Evolutionary conservation across 495 filamentous ascomycete species (phyloP), one percentile per base, ranked within the genome.

Genomic region (Penicillium soppii): DNA sequence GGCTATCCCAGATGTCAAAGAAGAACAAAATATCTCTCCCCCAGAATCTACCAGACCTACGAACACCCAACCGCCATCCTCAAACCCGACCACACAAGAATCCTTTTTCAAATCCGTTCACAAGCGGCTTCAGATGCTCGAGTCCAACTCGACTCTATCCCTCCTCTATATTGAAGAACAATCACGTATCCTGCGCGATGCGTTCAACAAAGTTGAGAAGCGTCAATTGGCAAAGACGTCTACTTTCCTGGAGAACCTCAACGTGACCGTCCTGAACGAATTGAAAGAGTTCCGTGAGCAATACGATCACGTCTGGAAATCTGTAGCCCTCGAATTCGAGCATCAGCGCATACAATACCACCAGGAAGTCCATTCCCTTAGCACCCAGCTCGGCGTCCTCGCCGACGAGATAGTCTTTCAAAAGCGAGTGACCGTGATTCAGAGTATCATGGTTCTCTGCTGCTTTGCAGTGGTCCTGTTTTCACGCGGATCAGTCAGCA

Each of bases 131-230:
- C 88, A 91, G 58, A 82, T 87, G 53, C 85, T 98, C 12, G 94
- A 98, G 67, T 82, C 89, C 17, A 97, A 97, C 68, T 90, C 90
- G 6, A 94, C 91, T 2, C 76, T 98, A 22, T 96, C 91, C 0
- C 80, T 98, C 3, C 89, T 95, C 58, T 98, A 97, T 63, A 97
- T 98, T 56, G 92, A 97, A 71, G 88, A 94, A 43, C 94, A 98
- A 63, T 97, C 94, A 13, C 84, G 83, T 36, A 89, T 96, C 45
- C 79, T 98, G 3, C 88, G 92, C 15, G 91, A 96, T 46, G 91
- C 92, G 1, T 94, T 98, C 57, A 82, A 80, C 37, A 91, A 91
- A 64, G 89, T 95, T 35, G 92, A 97, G 62, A 90, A 89, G 58
- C 83, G 88, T 19, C 94, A 98, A 62, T 75, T 95, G 26, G 73